Percentiles rank a stretch among this genome's conserved stretches.
Conservation (phyloP, 768 basidiomycete species). For the Leccinum longicurvipes region DNA sequence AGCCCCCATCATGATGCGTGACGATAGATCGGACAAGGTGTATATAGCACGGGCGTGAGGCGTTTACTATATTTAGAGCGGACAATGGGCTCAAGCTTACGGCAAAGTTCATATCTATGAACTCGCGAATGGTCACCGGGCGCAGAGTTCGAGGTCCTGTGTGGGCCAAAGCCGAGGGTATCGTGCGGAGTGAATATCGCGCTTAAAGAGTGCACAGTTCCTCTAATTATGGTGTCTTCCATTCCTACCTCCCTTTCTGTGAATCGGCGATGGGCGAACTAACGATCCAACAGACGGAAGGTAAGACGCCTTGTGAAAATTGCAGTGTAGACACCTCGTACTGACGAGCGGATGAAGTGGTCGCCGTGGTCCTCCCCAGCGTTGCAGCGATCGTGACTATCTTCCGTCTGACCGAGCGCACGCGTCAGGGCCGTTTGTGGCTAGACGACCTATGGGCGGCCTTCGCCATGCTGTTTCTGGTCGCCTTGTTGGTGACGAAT, state of each 20-base stretch:
- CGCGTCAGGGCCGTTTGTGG: conserved; percentile 1
- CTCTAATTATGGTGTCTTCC: background rate
- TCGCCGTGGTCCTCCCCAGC: background rate
- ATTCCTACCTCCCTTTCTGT: background rate
- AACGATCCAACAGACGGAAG: conserved; percentile 4
- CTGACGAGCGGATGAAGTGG: conserved; percentile 1
- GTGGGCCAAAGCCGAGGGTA: background rate
- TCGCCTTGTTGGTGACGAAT: background rate
- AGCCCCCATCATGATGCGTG: background rate
- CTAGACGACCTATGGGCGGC: background rate
- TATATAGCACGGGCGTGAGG: background rate
- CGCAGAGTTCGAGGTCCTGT: background rate
- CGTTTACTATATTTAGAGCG: background rate
- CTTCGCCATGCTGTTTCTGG: background rate
- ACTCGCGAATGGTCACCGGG: background rate
- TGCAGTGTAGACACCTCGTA: background rate
- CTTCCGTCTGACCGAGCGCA: background rate
- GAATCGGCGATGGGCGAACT: background rate
- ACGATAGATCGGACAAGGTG: background rate
- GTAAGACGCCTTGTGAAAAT: background rate
- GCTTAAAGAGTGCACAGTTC: background rate
- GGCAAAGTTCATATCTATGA: background rate
- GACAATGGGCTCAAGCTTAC: background rate
- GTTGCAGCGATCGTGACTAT: background rate
- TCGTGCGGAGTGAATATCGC: background rate